These are phyloP conservation scores for Magnolia kwangsiensis DNA, from an alignment of 164 flowering plant genomes.

Conservation along the genomic window DNA sequence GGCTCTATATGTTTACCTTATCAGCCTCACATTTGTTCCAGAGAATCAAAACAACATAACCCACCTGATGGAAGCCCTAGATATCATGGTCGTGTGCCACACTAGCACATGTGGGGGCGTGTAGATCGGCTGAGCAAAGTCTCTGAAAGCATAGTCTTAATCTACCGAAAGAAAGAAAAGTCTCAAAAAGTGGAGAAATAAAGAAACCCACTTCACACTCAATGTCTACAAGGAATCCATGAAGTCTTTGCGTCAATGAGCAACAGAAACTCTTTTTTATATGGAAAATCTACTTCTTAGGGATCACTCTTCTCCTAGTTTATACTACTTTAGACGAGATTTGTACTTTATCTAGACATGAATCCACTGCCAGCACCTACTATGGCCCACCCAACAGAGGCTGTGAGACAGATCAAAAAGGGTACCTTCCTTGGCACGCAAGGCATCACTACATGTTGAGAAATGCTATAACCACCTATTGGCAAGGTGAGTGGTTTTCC, in stretches of 20 bases:
- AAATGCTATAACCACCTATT: too few species aligned
- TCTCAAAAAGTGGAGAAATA: too few species aligned
- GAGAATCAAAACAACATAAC: too few species aligned
- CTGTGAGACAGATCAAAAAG: background rate
- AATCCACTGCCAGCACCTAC: background rate
- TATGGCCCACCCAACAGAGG: background rate
- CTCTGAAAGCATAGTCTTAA: too few species aligned
- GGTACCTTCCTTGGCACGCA: background rate
- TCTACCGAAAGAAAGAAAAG: too few species aligned
- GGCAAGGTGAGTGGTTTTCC: too few species aligned
- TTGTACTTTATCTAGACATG: background rate
- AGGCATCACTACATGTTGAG: background rate
- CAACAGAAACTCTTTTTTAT: background rate
- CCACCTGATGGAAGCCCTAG: too few species aligned
- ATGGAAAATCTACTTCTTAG: background rate
- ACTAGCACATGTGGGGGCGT: too few species aligned
- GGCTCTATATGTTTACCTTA: too few species aligned
- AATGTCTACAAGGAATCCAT: conserved; percentile 5
- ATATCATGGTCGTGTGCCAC: too few species aligned
- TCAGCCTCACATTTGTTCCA: too few species aligned
- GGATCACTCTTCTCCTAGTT: background rate
- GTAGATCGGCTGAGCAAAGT: too few species aligned
- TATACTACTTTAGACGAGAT: background rate
- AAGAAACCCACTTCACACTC: background rate
- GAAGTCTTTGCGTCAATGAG: background rate